Percentiles rank a stretch among this genome's conserved stretches.
phyloP scores from a whole-genome alignment of 2,329 filamentous ascomycete species.

The Alternaria ventricosa region DNA sequence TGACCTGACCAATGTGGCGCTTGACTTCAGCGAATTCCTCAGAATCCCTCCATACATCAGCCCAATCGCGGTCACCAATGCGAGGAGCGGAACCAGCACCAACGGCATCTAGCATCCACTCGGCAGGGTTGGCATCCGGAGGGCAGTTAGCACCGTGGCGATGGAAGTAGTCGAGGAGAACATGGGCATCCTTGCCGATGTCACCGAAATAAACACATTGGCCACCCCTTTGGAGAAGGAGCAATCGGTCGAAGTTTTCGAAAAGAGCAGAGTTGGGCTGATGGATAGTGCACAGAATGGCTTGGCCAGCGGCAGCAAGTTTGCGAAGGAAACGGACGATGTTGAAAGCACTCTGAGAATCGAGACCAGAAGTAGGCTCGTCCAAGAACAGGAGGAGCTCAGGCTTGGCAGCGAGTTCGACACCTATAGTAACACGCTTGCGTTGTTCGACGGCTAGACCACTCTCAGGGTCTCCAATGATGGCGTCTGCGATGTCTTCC shows the following conservation, averaged over 20 bases:
- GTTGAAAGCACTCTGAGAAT: constrained; percentile 75
- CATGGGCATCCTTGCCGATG: constrained; percentile 75
- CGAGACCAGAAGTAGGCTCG: constrained; percentile 78
- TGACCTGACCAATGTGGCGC: constrained; percentile 70
- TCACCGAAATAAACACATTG: constrained; percentile 86
- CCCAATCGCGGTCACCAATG: constrained; percentile 79
- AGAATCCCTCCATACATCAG: constrained; percentile 77
- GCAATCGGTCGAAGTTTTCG: constrained; percentile 83
- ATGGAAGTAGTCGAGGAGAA: constrained; percentile 67
- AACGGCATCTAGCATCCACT: constrained; percentile 87
- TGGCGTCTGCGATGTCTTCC: constrained; percentile 70
- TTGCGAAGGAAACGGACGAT: constrained; percentile 81
- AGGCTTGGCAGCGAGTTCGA: constrained; percentile 69
- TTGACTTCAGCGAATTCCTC: constrained; percentile 73
- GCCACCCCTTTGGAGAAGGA: constrained; percentile 79
- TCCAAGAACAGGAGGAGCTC: constrained; percentile 79
- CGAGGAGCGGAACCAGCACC: constrained; percentile 76
- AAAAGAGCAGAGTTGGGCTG: constrained; percentile 87
- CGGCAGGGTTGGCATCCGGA: constrained; percentile 62
- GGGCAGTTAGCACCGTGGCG: constrained; percentile 65
- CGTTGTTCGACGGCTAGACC: constrained; percentile 71
- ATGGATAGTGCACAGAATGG: constrained; percentile 89
- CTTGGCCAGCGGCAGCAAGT: constrained; percentile 79
- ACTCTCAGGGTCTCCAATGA: constrained; percentile 66
- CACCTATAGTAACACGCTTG: constrained; percentile 66